Conservation (phyloP, 208 protist genomes). For the Leptomonas seymouri region DNA sequence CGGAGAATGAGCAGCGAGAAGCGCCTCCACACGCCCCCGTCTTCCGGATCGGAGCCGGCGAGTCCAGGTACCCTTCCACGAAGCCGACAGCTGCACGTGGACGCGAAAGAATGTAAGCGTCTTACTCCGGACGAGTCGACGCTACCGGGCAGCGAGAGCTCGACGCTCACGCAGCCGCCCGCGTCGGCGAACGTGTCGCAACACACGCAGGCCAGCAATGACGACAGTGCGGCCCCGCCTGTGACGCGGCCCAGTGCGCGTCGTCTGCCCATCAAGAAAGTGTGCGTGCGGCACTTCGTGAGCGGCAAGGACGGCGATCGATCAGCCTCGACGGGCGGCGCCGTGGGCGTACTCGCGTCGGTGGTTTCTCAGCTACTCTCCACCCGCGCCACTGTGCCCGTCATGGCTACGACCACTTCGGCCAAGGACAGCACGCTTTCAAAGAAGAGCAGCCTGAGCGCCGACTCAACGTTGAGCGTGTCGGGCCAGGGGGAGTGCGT, state of each 20-base stretch:
- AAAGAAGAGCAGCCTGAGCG: neutral
- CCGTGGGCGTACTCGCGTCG: neutral
- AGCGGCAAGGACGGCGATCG: constrained; percentile 2
- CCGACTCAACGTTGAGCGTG: too few species aligned
- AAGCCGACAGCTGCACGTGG: neutral
- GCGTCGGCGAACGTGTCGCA: neutral
- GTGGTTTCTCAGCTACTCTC: constrained; percentile 1
- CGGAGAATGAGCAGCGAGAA: neutral
- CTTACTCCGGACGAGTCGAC: neutral
- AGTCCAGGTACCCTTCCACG: neutral
- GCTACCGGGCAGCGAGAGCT: neutral
- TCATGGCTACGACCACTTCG: neutral
- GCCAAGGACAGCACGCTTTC: too few species aligned
- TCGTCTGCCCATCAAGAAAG: constrained; percentile 33
- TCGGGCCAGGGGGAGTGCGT: too few species aligned
- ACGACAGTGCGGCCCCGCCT: neutral
- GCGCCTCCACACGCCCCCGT: neutral
- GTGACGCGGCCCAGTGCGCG: constrained; percentile 24
- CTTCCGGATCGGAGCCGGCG: neutral
- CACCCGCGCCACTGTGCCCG: neutral
- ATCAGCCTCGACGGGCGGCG: neutral
- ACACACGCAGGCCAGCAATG: constrained; percentile 7
- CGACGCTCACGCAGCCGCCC: constrained; percentile 4
- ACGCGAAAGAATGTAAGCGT: neutral
- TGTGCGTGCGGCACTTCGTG: constrained; percentile 35